Evolutionary conservation across 805 yeast species (phyloP), one percentile per base, ranked within the genome.

Genomic region (Lachancea sp.): DNA sequence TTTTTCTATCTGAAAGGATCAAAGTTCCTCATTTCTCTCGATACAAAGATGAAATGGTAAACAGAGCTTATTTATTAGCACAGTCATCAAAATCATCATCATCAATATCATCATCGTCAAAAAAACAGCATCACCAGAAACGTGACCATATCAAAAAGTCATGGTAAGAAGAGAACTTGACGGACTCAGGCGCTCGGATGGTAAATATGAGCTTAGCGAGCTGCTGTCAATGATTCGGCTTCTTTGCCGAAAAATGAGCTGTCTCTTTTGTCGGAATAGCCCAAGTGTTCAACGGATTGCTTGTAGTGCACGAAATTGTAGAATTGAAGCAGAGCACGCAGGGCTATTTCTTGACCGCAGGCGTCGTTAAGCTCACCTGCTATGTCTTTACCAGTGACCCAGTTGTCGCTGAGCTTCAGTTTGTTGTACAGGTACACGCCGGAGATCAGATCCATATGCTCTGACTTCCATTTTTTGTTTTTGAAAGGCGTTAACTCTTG

Each of bases 391-490:
- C 95, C 95, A 13, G 81, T 81, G 25, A 91, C 72, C 98, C 98
- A 91, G 49, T 81, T 82, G 59, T 91, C 99, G 49, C 80, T 74
- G 39, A 91, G 63, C 15, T 81, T 78, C 32, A 89, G 69, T 53
- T 79, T 77, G 55, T 86, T 77, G 58, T 88, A 81, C 22, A 93
- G 61, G 56, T 85, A 91, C 2, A 91, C 89, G 49, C 86, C 81
- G 0, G 96, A 87, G 3, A 91, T 85, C 38, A 93, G 70, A 52
- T 90, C 96, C 97, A 93, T 91, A 60, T 91, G 93, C 50, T 81
- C 78, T 12, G 89, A 77, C 54, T 89, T 81, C 99, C 99, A 91
- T 63, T 90, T 89, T 48, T 93, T 80, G 16, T 96, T 96, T 56
- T 87, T 90, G 65, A 83, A 87, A 0, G 97, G 96, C 1, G 89